phyloP scores from a whole-genome alignment of 805 yeast genomes.

The Isabelozyma gotoi region DNA sequence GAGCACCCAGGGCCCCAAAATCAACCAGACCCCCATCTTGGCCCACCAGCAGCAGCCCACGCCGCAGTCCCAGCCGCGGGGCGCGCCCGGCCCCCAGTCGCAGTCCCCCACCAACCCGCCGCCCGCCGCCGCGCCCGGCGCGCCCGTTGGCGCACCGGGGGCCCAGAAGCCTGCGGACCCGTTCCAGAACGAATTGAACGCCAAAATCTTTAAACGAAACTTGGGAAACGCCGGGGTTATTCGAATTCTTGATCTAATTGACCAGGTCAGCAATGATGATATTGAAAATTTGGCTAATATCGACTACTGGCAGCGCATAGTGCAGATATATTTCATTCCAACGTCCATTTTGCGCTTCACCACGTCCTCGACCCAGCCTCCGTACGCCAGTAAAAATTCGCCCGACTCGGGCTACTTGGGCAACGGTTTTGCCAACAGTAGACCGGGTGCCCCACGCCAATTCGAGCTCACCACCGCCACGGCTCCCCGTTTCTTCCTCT shows the following conservation, averaged over 20 bases:
- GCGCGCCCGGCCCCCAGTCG: conserved; percentile 5
- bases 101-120: neutral
- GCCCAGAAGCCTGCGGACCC: neutral
- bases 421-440: conserved; percentile 24
- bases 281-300: conserved; percentile 23
- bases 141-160: neutral
- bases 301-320: conserved; percentile 38
- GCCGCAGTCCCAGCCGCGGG: conserved; percentile 18
- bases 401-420: neutral
- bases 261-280: conserved; percentile 35
- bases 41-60: conserved; percentile 21
- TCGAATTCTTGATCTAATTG: conserved; percentile 38
- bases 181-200: conserved; percentile 28
- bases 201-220: conserved; percentile 36
- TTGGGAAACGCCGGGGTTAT: conserved; percentile 44
- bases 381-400: neutral
- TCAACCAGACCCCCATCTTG: conserved; percentile 21
- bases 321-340: conserved; percentile 32
- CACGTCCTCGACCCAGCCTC: conserved; percentile 13
- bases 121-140: neutral
- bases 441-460: conserved; percentile 40
- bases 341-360: conserved; percentile 29
- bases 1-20: conserved; percentile 1
- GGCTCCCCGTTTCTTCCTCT: conserved; percentile 61
- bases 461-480: conserved; percentile 66